Base-by-base conservation (phyloP, 1,284 basidiomycete species). In the Pseudozyma hubeiensis region DNA sequence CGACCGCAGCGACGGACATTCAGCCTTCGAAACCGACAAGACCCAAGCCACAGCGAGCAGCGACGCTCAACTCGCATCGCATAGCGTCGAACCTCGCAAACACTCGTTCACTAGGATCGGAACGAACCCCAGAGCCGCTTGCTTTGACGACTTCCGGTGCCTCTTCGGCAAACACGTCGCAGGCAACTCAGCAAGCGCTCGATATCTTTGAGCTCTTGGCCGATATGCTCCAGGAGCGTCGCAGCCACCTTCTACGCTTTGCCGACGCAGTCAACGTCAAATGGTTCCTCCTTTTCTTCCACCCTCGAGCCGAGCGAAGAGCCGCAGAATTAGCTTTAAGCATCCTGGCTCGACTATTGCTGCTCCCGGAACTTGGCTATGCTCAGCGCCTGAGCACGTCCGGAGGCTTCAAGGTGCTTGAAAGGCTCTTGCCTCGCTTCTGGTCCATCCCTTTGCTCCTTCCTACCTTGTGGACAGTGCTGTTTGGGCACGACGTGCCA, bases 371-470 rank as follows among this genome's bases (percentile, higher is more conserved):
- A 10, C 50, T 68, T n/a, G 44, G 56, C 24, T 71, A 70, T 45
- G 67, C 68, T 30, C 58, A 78, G 37, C 90, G 89, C 71, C 91
- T 94, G 80, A 87, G 88, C 8, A 85, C 89, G 11, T 87, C 88
- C 0, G 87, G 93, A 1, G 92, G 93, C 0, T 85, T 92, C 39
- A 89, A 91, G 8, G 89, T 92, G 4, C 89, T 93, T 33, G 88
- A 88, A 55, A 86, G 93, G 16, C 86, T 94, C 7, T 87, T 93
- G 29, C 88, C 93, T 3, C 90, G 91, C 7, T 88, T 90, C 17
- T 87, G 87, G 30, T 91, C 92, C 1, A 87, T 90, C 2, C 84
- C 91, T 0, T 74, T 86, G 19, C 87, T 91, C 5, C 88, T 14
- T 86, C 87, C 30, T 88, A 90, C 62, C 86, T 91, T 35, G 85